A percentile compares a stretch with the other conserved stretches of the same genome.
These are phyloP conservation scores for Taphrina deformans DNA, from an alignment of 1,139 yeast species.

Conservation along the genomic window DNA sequence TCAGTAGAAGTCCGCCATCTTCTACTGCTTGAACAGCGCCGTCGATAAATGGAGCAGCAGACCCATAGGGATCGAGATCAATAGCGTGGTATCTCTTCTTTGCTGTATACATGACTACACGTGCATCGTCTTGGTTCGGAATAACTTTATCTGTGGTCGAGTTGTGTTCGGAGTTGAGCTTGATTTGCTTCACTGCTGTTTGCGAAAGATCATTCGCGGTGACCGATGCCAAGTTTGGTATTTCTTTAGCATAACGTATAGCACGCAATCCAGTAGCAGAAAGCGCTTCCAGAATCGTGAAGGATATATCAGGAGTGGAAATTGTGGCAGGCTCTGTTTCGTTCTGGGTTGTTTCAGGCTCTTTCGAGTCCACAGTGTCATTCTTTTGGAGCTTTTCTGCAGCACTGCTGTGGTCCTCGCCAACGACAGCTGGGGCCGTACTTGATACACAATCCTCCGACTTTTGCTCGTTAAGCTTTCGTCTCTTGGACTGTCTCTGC, in stretches of 20 bases:
- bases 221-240: conserved; percentile 67
- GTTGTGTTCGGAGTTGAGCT: conserved; percentile 68
- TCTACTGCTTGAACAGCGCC: conserved; percentile 78
- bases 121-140: conserved; percentile 85
- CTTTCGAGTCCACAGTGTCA: conserved; percentile 22
- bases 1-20: conserved; percentile 79
- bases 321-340: conserved; percentile 6
- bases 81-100: conserved; percentile 66
- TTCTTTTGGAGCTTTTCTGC: neutral
- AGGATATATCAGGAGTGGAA: conserved; percentile 49
- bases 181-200: conserved; percentile 82
- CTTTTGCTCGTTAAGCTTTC: conserved; percentile 35
- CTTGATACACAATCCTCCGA: neutral
- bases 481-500: conserved; percentile 41
- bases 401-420: neutral
- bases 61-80: conserved; percentile 95
- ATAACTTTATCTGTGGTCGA: conserved; percentile 55
- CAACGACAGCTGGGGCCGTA: neutral
- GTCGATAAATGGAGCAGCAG: conserved; percentile 93
- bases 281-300: conserved; percentile 79
- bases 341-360: neutral
- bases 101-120: conserved; percentile 65
- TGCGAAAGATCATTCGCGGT: conserved; percentile 86
- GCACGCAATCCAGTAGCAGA: conserved; percentile 96
- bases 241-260: conserved; percentile 85